Evolutionary conservation across 768 basidiomycete genomes (phyloP), one percentile per base, ranked within the genome.

Genomic region (Mycena olivaceomarginata): DNA sequence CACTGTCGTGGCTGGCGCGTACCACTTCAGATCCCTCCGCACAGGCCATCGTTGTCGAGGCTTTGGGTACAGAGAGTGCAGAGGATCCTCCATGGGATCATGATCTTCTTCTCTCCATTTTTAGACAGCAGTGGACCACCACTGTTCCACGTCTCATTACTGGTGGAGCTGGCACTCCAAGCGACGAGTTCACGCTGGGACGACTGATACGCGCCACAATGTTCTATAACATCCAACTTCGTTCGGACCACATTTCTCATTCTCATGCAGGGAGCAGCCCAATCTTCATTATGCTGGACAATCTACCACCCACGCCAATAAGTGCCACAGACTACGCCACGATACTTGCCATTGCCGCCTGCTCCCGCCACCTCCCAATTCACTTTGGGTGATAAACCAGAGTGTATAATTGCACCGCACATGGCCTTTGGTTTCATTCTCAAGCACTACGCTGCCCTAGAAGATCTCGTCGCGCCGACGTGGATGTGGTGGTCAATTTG

Each of bases 401-500:
- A 11, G 15, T 0, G 1, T 15, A 6, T 45, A 10, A 31, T 59
- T 31, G 25, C 31, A 15, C 31, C 57, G 7, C 5, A 31, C 25
- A 25, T 13, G 0, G 25, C 57, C 57, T 59, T 59, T 31, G 31
- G 9, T 25, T 59, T 59, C 6, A 13, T 59, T 59, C 57, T 59
- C 8, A 31, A 59, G 12, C 57, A 59, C 15, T 59, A 59, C 13
- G 2, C 57, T 2, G 57, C 1, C 0, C 12, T 59, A 0, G 25
- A 59, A 1, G 25, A 59, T 0, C 25, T 59, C 31, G 57, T 25
- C 0, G 57, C 37, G 31, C 57, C 57, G 31, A 31, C 37, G 22
- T 59, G 57, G 57, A 59, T 59, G 57, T 59, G 57, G 57, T 13
- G 31, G 31, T 59, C 57, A 12, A 59, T 59, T 59, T 59, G 12